A percentile compares a stretch with the other conserved stretches of the same genome.
Evolutionary conservation across 139 green algal genomes (phyloP).

Genomic region (Volvox africanus): DNA sequence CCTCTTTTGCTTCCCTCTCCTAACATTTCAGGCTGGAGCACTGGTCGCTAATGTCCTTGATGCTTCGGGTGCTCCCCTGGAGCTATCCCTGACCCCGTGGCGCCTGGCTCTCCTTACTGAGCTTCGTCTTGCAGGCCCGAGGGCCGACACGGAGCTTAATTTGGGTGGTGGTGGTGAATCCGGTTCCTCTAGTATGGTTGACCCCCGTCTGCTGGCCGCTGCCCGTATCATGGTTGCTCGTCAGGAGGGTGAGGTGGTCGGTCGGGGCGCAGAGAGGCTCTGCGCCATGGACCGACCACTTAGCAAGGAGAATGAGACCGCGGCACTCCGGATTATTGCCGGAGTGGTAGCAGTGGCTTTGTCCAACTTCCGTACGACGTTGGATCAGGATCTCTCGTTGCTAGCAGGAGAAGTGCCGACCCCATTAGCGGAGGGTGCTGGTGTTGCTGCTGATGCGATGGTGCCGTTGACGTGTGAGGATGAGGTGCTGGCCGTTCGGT

Average conservation of each 20-base stretch:
- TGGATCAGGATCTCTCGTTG: constrained; percentile 67
- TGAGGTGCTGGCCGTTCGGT: constrained; percentile 70
- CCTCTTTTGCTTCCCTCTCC: too few relatives aligned
- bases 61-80: constrained; percentile 25
- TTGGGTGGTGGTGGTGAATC: constrained; percentile 15
- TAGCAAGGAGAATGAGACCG: constrained; percentile 54
- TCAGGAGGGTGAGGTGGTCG: constrained; percentile 59
- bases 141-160: constrained; percentile 57
- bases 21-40: constrained; percentile 69
- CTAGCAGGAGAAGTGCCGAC: constrained; percentile 38
- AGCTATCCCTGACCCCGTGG: constrained; percentile 58
- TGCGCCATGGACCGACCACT: constrained; percentile 46
- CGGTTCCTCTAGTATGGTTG: constrained; percentile 32
- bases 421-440: not conserved
- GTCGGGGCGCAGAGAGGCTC: constrained; percentile 33
- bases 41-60: constrained; percentile 54
- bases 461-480: constrained; percentile 53
- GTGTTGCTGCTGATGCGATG: not conserved
- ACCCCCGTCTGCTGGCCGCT: constrained; percentile 72
- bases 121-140: constrained; percentile 60
- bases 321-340: constrained; percentile 65
- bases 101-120: constrained; percentile 55
- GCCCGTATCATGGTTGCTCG: constrained; percentile 65
- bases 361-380: constrained; percentile 64
- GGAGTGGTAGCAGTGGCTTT: constrained; percentile 70